These are phyloP conservation scores for Wickerhamiella parazyma DNA, from an alignment of 805 yeast genomes.

Conservation along the genomic window DNA sequence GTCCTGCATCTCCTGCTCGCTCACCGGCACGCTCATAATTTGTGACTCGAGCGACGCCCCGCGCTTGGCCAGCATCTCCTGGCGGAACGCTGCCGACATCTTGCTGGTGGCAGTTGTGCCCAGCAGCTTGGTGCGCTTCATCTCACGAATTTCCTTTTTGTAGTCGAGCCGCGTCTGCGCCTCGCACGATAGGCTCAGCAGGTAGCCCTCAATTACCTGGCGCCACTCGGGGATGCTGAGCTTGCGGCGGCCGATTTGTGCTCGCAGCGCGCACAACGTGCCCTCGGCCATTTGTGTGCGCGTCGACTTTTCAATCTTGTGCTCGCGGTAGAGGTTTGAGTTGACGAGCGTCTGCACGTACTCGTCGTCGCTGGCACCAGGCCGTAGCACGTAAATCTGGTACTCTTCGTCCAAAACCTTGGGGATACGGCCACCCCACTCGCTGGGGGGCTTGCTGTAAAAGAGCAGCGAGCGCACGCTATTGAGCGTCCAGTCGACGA, in stretches of 20 bases:
- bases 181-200: slow-evolving; percentile 52
- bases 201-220: slow-evolving; percentile 55
- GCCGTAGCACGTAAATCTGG: slow-evolving; percentile 39
- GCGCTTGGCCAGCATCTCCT: slow-evolving; percentile 24
- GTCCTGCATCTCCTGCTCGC: slow-evolving; percentile 22
- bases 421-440: slow-evolving; percentile 45
- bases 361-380: slow-evolving; percentile 27
- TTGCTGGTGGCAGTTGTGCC: slow-evolving; percentile 10
- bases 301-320: slow-evolving; percentile 40
- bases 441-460: slow-evolving; percentile 34
- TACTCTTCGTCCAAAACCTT: slow-evolving; percentile 27
- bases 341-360: slow-evolving; percentile 5
- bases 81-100: slow-evolving; percentile 22
- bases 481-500: slow-evolving; percentile 59
- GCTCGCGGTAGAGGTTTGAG: slow-evolving; percentile 41
- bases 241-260: slow-evolving; percentile 13
- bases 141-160: slow-evolving; percentile 32
- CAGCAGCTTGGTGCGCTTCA: slow-evolving; percentile 14
- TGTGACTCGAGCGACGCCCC: slow-evolving; percentile 16
- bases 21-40: slow-evolving; percentile 3
- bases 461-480: slow-evolving; percentile 54
- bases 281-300: slow-evolving; percentile 46
- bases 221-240: slow-evolving; percentile 55
- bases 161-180: slow-evolving; percentile 59
- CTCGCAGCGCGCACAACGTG: slow-evolving; percentile 41